Evolutionary conservation across 2,329 filamentous ascomycete species (phyloP).

Genomic region (Paracoccidioides brasiliensis): DNA sequence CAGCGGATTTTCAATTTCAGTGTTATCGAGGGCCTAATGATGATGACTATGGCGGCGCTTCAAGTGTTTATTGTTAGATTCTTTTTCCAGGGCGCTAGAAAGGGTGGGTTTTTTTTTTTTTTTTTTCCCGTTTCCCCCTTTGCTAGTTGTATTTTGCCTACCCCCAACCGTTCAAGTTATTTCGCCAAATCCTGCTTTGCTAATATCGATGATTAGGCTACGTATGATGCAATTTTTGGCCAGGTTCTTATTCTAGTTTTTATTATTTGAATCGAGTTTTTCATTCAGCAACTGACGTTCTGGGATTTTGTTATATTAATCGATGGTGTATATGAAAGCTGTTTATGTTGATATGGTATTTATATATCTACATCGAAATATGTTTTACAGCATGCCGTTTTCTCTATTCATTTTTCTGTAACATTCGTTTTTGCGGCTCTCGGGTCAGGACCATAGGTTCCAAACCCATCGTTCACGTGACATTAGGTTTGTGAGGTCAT

Average conservation of each 20-base stretch:
- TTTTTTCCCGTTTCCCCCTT: neutral
- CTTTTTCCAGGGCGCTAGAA: conserved; percentile 87
- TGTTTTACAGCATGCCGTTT: neutral
- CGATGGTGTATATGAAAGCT: neutral
- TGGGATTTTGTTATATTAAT: neutral
- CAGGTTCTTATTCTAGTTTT: neutral
- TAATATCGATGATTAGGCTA: conserved; percentile 3
- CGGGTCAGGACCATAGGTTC: no score
- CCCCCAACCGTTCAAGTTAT: neutral
- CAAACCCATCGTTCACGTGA: neutral
- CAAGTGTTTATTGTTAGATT: conserved; percentile 97
- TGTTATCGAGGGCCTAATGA: conserved; percentile 79
- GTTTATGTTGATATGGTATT: neutral
- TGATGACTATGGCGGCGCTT: conserved; percentile 86
- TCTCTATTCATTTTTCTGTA: neutral
- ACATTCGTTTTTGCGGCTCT: neutral
- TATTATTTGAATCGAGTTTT: neutral
- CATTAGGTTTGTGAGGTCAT: neutral
- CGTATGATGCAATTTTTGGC: neutral
- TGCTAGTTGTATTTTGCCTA: neutral
- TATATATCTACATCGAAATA: neutral
- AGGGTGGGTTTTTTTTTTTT: conserved; percentile 35
- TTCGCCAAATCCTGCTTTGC: neutral
- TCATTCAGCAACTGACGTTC: neutral
- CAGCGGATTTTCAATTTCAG: conserved; percentile 94